Evolutionary conservation across 2,329 filamentous ascomycete genomes (phyloP).

Genomic region (Sarocladium strictum): DNA sequence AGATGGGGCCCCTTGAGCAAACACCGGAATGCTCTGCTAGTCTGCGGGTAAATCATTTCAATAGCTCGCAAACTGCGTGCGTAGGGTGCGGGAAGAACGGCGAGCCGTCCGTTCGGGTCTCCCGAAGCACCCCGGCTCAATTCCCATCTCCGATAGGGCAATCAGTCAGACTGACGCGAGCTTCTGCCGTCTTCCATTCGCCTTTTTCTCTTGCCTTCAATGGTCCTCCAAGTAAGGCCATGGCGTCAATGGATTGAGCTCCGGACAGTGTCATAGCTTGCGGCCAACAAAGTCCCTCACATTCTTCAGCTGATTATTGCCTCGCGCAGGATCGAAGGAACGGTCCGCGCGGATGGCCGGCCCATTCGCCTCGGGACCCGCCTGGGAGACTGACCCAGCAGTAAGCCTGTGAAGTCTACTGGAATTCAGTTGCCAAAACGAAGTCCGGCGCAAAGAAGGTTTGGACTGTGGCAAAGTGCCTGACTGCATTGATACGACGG

Average conservation of each 20-base stretch:
- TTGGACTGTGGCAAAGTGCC: background rate
- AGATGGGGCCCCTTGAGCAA: background rate
- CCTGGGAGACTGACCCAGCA: background rate
- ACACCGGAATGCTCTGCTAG: background rate
- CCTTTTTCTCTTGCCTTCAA: no score
- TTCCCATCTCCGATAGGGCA: no score
- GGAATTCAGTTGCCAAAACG: background rate
- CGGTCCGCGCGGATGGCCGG: slow-evolving; percentile 1
- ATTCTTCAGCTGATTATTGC: background rate
- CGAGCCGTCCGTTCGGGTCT: slow-evolving; percentile 7
- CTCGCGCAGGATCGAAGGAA: background rate
- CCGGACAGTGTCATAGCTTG: background rate
- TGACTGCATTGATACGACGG: background rate
- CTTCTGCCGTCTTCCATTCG: no score
- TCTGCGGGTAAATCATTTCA: background rate
- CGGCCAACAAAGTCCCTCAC: background rate
- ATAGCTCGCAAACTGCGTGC: background rate
- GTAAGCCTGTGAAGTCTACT: background rate
- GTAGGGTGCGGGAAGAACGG: background rate
- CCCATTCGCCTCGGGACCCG: background rate
- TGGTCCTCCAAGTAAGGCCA: no score
- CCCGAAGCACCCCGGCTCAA: background rate
- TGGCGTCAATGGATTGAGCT: background rate
- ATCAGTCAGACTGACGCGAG: no score
- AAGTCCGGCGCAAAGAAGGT: background rate